Evolutionary conservation across 2,329 filamentous ascomycete genomes (phyloP), one percentile per base, ranked within the genome.

Genomic region (Alternaria metachromatica): DNA sequence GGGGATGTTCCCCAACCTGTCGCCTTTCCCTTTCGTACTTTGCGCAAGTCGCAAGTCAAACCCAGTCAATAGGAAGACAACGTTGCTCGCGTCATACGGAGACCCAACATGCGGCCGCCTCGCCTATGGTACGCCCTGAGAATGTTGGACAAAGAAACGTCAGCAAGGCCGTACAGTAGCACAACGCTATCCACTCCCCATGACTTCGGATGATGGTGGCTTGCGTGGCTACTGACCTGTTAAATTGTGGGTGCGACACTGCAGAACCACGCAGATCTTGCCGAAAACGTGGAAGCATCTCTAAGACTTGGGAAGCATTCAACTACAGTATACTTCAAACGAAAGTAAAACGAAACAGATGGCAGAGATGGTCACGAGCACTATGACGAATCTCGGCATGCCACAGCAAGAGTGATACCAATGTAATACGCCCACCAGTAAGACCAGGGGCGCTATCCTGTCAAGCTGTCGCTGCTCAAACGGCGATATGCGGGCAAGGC

Each of bases 401-500:
- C 50, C 62, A 64, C 60, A 48, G 51, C 44, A 60, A 48, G 61
- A 62, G 68, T 68, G 61, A 60, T 65, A 69, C 62, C 55, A 64
- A 33, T 45, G 60, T 44, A 63, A 59, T 62, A 59, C 51, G 46
- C 26, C 44, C 26, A 56, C 33, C 20, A 50, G 21, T 51, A 62
- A 46, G 30, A 44, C 51, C 25, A 54, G 60, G 63, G 44, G 46
- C n/a, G 43, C 33, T 21, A 41, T 68, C 62, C 67, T 65, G 63
- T 72, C 65, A 68, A 48, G 62, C 37, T 64, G 56, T 63, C 59
- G 49, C 46, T 45, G 62, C 49, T 65, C 65, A 59, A 65, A 64
- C 59, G 67, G 63, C 41, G 58, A 63, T 53, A 70, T 62, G 65
- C 67, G 67, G 56, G 66, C 61, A 58, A 30, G 46, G 69, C 70